phyloP scores from a whole-genome alignment of 805 yeast species.

The Candida pseudoglaebosa region DNA sequence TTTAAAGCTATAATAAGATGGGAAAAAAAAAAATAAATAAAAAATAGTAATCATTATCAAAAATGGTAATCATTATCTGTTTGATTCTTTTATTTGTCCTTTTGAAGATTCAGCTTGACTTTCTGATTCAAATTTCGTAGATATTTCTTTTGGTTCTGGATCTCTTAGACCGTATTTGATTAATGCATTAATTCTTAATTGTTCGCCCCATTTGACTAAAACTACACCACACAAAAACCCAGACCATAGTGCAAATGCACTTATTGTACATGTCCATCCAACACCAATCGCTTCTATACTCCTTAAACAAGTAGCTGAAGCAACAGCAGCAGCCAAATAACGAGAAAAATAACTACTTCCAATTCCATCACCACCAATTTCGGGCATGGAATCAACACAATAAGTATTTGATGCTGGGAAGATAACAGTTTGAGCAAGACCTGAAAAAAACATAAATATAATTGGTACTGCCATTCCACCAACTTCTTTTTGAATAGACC shows the following conservation, averaged over 20 bases:
- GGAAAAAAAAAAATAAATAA: no score
- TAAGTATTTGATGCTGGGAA: conserved; percentile 55
- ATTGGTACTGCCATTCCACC: conserved; percentile 58
- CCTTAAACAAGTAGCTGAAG: conserved; percentile 46
- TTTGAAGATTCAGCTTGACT: neutral
- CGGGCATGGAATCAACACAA: conserved; percentile 56
- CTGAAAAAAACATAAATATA: conserved; percentile 44
- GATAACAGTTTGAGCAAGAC: conserved; percentile 47
- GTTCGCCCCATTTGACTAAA: conserved; percentile 38
- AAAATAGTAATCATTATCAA: no score
- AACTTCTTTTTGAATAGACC: conserved; percentile 44
- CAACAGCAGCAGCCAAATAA: conserved; percentile 48
- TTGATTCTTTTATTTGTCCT: no score
- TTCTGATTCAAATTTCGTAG: neutral
- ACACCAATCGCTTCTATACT: conserved; percentile 48
- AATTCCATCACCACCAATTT: conserved; percentile 51
- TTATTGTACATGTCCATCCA: conserved; percentile 54
- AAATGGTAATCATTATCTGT: no score
- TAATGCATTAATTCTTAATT: conserved; percentile 22
- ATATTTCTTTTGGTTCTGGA: conserved; percentile 2
- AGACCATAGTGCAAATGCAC: conserved; percentile 39
- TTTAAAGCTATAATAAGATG: no score
- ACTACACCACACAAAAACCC: conserved; percentile 32
- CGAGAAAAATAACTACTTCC: conserved; percentile 51
- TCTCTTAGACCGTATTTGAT: conserved; percentile 16